Evolutionary conservation across 257 asterid genomes (phyloP).

Genomic region (Solanum peruvianum): DNA sequence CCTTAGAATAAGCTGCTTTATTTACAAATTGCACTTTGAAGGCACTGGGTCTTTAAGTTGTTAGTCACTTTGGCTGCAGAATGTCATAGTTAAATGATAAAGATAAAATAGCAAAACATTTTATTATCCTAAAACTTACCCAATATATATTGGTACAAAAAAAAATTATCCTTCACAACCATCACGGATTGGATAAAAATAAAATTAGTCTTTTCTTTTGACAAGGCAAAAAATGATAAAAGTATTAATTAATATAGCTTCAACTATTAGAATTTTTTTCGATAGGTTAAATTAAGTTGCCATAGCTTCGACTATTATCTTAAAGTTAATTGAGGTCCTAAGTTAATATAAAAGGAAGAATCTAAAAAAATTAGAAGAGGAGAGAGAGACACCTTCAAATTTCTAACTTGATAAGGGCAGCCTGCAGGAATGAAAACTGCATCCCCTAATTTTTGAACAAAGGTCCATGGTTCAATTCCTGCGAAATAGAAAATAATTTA

Average conservation of each 20-base stretch:
- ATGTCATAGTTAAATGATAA: neutral
- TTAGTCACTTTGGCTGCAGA: neutral
- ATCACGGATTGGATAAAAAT: neutral
- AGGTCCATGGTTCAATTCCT: slow-evolving; percentile 93
- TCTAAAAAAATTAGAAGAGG: neutral
- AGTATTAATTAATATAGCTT: neutral
- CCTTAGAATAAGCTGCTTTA: neutral
- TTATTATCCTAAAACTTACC: neutral
- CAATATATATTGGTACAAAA: neutral
- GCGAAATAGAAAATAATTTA: neutral
- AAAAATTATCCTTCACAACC: neutral
- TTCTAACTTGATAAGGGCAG: slow-evolving; percentile 91
- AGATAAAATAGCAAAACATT: neutral
- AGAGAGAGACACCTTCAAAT: slow-evolving; percentile 49
- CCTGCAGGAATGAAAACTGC: slow-evolving; percentile 91
- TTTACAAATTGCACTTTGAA: neutral
- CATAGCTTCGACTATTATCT: neutral
- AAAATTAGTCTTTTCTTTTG: neutral
- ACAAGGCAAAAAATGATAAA: neutral
- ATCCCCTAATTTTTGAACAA: slow-evolving; percentile 66
- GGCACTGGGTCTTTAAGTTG: neutral
- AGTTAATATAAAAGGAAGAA: neutral
- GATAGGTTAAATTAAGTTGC: neutral
- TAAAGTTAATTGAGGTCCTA: neutral
- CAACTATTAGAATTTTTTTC: neutral